Evolutionary conservation across 345 rosid genomes (phyloP).

Genomic region (Sisymbrium irio): DNA sequence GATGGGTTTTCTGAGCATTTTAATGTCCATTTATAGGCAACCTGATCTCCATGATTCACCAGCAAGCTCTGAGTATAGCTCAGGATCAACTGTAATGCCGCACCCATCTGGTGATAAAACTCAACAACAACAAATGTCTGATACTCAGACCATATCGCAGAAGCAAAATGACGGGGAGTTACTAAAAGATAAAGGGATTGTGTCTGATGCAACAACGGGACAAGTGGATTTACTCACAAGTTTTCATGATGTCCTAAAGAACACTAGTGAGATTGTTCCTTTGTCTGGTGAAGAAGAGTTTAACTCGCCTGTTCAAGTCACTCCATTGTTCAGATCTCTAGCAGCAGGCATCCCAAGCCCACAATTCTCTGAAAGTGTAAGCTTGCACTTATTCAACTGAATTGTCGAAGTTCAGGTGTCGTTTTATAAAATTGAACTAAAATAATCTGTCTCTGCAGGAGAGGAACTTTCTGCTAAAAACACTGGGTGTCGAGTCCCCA

Average conservation of each 20-base stretch:
- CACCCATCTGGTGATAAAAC: constrained; percentile 41
- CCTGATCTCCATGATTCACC: constrained; percentile 83
- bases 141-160: constrained; percentile 37
- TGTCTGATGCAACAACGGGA: constrained; percentile 37
- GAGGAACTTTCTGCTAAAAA: constrained; percentile 80
- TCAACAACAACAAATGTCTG: constrained; percentile 42
- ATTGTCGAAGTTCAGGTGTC: neutral
- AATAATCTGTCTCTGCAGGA: constrained; percentile 57
- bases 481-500: constrained; percentile 91
- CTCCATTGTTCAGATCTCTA: constrained; percentile 92
- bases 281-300: constrained; percentile 52
- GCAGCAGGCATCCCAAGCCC: constrained; percentile 99
- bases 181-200: constrained; percentile 42
- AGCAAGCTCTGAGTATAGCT: constrained; percentile 83
- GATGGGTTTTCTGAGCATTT: neutral
- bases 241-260: constrained; percentile 40
- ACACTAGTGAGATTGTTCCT: constrained; percentile 42
- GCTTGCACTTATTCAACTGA: constrained; percentile 20
- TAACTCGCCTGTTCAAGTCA: constrained; percentile 80
- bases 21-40: constrained; percentile 45
- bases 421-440: constrained; percentile 10
- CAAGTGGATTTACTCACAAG: constrained; percentile 47
- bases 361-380: constrained; percentile 96
- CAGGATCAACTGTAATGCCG: constrained; percentile 67
- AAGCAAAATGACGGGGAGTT: constrained; percentile 39